Base-by-base conservation (phyloP, 2,329 filamentous ascomycete genomes). In the Botrytis squamosa region DNA sequence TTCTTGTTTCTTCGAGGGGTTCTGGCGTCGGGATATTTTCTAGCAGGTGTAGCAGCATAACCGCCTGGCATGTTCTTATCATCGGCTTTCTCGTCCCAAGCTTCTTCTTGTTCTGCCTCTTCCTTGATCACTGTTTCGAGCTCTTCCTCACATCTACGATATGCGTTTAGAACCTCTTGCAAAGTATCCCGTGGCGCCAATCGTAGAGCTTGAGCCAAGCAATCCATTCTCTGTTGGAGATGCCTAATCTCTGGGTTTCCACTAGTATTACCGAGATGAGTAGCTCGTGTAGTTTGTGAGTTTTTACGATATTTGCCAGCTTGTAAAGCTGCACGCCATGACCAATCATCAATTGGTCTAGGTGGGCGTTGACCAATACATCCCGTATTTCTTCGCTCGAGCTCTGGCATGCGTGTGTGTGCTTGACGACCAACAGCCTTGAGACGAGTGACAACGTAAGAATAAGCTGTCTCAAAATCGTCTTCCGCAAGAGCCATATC, bases 391-490 rank as follows among this genome's bases (percentile, higher is more conserved):
- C 74, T 72, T 12, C 76, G 69, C 33, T 77, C 74, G 42, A 79
- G 75, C 16, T 79, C 74, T 22, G 75, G 74, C 36, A 71, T 72
- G 16, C 76, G 74, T 59, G 62, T 75, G 70, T 77, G 77, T 25
- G 80, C 74, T 71, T 77, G 75, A 79, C 80, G 77, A 77, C 80
- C 77, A 42, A 82, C 79, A 14, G 82, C 80, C 12, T 86, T 85
- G 0, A 96, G 85, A 36, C 91, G 88, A 79, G 90, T 94, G 65
- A 93, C 88, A 2, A 95, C 91, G 79, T 93, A 95, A 0, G 92
- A 95, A 81, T 95, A 96, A 18, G 93, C 93, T 0, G 93, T 96
- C 80, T 97, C 93, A 75, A 96, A 96, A 80, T 90, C 93, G 76
- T 94, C 90, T 80, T 95, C 92, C 16, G 86, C 85, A 1, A 96